A percentile compares a stretch with the other conserved stretches of the same genome.
Evolutionary conservation across 257 asterid species (phyloP).

Genomic region (Parsonsia alboflavescens): DNA sequence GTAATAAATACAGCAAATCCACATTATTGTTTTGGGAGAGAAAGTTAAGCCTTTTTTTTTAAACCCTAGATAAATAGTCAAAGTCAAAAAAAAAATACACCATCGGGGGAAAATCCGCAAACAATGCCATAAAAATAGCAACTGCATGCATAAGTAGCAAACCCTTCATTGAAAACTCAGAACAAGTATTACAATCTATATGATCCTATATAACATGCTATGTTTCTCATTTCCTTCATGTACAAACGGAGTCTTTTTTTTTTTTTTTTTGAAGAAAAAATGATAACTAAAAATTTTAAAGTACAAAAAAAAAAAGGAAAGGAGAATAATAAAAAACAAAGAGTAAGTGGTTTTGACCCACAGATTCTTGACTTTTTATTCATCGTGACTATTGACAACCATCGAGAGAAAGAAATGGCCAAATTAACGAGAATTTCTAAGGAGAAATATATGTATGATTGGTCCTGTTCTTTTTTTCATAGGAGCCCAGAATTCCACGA

Average conservation of each 20-base stretch:
- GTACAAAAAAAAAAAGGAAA: neutral
- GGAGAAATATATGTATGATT: neutral
- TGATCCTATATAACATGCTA: neutral
- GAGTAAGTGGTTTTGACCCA: conserved; percentile 3
- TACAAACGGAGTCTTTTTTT: conserved; percentile 5
- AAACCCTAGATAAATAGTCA: too few species aligned
- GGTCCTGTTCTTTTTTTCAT: neutral
- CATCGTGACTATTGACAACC: conserved; percentile 18
- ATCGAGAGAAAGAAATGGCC: neutral
- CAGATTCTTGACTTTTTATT: conserved; percentile 10
- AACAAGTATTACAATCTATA: neutral
- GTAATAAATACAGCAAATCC: too few species aligned
- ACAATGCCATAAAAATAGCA: too few species aligned
- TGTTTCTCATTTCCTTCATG: conserved; percentile 6
- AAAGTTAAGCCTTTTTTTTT: too few species aligned
- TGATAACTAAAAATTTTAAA: neutral
- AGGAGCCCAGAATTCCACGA: conserved; percentile 25
- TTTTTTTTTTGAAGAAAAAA: neutral
- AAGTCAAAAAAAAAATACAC: too few species aligned
- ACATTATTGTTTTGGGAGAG: too few species aligned
- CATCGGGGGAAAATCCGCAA: too few species aligned
- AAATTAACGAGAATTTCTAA: conserved; percentile 1
- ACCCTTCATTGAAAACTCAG: neutral
- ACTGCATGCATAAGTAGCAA: too few species aligned
- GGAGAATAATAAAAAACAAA: neutral